Evolutionary conservation across 495 filamentous ascomycete genomes (phyloP), one percentile per base, ranked within the genome.

Genomic region (Friedmanniomyces endolithicus): DNA sequence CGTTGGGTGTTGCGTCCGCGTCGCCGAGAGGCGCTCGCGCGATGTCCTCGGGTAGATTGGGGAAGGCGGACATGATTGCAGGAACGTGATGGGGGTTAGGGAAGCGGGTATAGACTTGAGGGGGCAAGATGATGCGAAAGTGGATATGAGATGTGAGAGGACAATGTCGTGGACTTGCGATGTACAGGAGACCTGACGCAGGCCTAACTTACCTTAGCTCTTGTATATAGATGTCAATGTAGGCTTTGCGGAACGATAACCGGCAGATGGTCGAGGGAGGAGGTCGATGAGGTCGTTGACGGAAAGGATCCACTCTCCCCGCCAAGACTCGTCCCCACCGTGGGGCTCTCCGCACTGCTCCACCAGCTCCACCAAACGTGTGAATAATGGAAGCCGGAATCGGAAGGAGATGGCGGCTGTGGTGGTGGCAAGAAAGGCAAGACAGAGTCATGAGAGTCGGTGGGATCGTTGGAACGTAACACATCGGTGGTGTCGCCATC

Each of bases 11-110:
- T 14, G 48, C 40, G 16, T 47, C 22, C 33, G 35, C 3, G 39
- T 52, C 25, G 22, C 20, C 8, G 9, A 2, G 27, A 19, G 39
- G 20, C 4, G 20, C 45, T 31, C 43, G 57, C 9, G 29, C 1
- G 27, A 63, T 27, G 33, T 19, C 41, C 35, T 63, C 57, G 4
- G 57, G 48, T 11, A 63, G 37, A 27, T 63, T 63, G 8, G 61
- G 61, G 17, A 63, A 46, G 19, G 61, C 61, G 22, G 57, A 60
- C 61, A 56, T 56, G 53, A 23, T 17, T 9, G 17, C 11, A 14
- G 17, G 37, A 41, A 6, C 17, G 37, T 4, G 37, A 6, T 4
- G 12, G 17, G 16, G 37, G 37, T 41, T 6, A 14, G 14, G 19
- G 44, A 47, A 22, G 39, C 3, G 39, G 39, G 16, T n/a, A n/a